phyloP scores from a whole-genome alignment of 768 basidiomycete species.

The Clavulina sp. region DNA sequence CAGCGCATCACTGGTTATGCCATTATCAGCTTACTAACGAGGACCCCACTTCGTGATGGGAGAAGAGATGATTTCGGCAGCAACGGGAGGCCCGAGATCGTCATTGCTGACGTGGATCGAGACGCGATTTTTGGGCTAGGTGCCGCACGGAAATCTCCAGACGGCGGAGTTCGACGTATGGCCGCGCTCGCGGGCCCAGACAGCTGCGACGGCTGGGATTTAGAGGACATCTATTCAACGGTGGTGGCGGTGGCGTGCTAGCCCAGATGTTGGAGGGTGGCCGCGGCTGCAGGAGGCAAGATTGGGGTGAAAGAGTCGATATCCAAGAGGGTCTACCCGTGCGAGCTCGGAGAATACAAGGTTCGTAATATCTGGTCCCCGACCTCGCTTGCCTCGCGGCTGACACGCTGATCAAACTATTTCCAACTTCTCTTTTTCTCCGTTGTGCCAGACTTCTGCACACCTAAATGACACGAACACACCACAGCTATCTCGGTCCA shows the following conservation, averaged over 20 bases:
- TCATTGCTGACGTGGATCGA: constrained; percentile 92
- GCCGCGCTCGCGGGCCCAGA: constrained; percentile 61
- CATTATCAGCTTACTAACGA: no score
- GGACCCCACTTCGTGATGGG: no score
- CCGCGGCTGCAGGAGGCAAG: no score
- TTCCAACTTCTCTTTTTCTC: neutral
- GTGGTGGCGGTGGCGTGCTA: constrained; percentile 16
- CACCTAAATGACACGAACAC: constrained; percentile 85
- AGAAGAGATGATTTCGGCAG: no score
- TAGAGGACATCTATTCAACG: constrained; percentile 28
- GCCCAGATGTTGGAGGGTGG: no score
- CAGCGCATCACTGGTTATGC: no score
- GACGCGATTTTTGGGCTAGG: constrained; percentile 85
- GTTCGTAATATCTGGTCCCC: no score
- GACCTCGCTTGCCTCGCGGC: no score
- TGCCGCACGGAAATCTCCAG: constrained; percentile 81
- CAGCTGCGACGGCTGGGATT: constrained; percentile 27
- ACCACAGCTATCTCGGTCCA: constrained; percentile 74
- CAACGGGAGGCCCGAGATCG: no score
- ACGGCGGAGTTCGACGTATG: constrained; percentile 80
- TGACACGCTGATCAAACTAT: neutral
- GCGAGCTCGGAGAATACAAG: constrained; percentile 68
- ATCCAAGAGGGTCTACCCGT: constrained; percentile 91
- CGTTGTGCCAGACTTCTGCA: constrained; percentile 39
- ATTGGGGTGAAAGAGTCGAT: constrained; percentile 76